These are phyloP conservation scores for Amniculicola lignicola DNA, from an alignment of 495 filamentous ascomycete species.

Conservation along the genomic window DNA sequence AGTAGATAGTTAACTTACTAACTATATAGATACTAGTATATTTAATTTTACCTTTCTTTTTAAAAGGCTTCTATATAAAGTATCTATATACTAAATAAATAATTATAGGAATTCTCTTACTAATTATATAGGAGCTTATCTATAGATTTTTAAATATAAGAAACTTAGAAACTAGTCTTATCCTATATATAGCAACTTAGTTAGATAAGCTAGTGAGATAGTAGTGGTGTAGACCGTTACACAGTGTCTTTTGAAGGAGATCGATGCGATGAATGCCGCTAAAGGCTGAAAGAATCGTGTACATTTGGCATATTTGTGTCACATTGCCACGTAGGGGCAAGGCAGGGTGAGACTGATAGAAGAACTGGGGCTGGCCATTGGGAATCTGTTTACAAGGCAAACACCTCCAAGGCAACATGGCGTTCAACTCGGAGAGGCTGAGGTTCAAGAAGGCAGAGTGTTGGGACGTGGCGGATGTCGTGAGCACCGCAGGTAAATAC, in stretches of 20 bases:
- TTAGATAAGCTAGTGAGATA: neutral
- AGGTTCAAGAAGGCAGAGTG: too few relatives aligned
- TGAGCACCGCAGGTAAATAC: too few relatives aligned
- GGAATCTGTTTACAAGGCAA: neutral
- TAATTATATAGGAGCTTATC: neutral
- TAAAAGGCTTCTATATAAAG: neutral
- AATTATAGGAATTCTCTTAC: neutral
- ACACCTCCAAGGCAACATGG: too few relatives aligned
- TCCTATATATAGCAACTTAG: neutral
- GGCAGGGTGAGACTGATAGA: slow-evolving; percentile 1
- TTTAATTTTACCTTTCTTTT: neutral
- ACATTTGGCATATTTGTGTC: neutral
- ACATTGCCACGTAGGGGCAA: neutral
- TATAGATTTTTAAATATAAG: neutral
- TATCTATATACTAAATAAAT: neutral
- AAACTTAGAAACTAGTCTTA: neutral
- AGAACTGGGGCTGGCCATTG: neutral
- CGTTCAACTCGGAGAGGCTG: too few relatives aligned
- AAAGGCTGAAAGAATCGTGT: neutral
- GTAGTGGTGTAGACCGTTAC: neutral
- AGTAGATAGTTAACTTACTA: neutral
- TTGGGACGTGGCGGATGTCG: too few relatives aligned
- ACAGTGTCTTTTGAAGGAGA: neutral
- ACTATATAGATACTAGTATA: neutral
- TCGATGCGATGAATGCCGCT: neutral